A percentile compares a stretch with the other conserved stretches of the same genome.
Conservation (phyloP, 148 eudicot species). For the Gaultheria prostrata region DNA sequence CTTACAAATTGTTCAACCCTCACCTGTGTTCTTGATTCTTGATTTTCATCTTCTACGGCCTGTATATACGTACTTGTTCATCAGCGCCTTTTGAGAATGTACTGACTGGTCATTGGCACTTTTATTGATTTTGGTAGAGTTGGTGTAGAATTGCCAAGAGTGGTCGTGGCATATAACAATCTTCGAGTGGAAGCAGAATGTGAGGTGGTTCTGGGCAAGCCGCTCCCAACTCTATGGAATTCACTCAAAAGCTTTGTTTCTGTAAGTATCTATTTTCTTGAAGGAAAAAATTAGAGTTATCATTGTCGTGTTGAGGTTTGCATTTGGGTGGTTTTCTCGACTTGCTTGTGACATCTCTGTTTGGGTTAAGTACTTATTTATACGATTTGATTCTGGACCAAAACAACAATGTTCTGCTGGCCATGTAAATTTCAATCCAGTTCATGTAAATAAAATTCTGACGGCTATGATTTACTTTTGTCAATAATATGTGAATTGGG, state of each 20-base stretch:
- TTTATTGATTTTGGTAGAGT: constrained; percentile 42
- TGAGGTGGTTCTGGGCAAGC: constrained; percentile 78
- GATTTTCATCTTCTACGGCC: neutral
- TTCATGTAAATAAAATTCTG: neutral
- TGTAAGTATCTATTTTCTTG: constrained; percentile 36
- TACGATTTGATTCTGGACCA: neutral
- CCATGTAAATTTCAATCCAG: neutral
- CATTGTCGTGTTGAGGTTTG: neutral
- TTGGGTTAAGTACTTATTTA: neutral
- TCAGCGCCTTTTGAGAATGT: too few species aligned
- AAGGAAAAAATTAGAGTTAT: neutral
- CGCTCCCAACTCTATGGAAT: constrained; percentile 31
- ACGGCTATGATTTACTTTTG: neutral
- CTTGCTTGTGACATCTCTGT: neutral
- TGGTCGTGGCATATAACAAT: constrained; percentile 61
- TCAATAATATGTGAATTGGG: too few species aligned
- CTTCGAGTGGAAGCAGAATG: constrained; percentile 64
- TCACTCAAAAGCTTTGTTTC: neutral
- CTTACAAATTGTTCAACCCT: too few species aligned
- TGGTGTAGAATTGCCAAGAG: constrained; percentile 61
- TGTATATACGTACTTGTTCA: neutral
- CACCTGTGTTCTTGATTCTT: too few species aligned
- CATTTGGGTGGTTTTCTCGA: neutral
- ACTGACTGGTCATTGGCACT: too few species aligned
- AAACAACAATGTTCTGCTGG: neutral